Conservation (phyloP, 495 filamentous ascomycete species). For the Penicillium lagena region DNA sequence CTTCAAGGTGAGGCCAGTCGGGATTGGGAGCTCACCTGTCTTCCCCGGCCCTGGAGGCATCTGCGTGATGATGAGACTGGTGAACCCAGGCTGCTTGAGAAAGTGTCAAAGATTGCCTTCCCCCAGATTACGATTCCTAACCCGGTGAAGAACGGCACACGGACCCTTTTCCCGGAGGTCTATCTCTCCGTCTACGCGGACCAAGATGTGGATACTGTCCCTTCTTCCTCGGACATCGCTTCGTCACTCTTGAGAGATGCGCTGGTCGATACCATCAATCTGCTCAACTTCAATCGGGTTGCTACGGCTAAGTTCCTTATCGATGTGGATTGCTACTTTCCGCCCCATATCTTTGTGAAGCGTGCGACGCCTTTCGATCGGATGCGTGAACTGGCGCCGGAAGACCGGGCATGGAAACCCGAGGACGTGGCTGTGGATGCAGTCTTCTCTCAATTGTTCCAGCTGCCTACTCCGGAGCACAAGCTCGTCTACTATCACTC, state of each 20-base stretch:
- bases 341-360: conserved; percentile 81
- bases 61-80: conserved; percentile 40
- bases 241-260: conserved; percentile 78
- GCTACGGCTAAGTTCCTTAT: conserved; percentile 82
- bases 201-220: conserved; percentile 90
- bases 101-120: conserved; percentile 64
- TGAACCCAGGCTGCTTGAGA: conserved; percentile 34
- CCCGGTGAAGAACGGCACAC: conserved; percentile 64
- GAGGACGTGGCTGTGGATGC: conserved; percentile 97
- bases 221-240: conserved; percentile 65
- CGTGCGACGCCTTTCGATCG: conserved; percentile 87
- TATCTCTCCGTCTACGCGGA: conserved; percentile 87
- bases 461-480: conserved; percentile 81
- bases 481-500: conserved; percentile 96
- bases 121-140: conserved; percentile 69
- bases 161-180: conserved; percentile 80
- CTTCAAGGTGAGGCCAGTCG: conserved; percentile 63
- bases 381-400: conserved; percentile 60
- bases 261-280: conserved; percentile 89
- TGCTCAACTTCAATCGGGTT: conserved; percentile 86
- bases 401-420: conserved; percentile 85
- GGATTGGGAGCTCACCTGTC: conserved; percentile 69
- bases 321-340: conserved; percentile 91
- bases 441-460: conserved; percentile 90
- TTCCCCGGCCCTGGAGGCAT: conserved; percentile 78